These are phyloP conservation scores for Colletotrichum karsti DNA, from an alignment of 2,329 filamentous ascomycete species.

Conservation along the genomic window DNA sequence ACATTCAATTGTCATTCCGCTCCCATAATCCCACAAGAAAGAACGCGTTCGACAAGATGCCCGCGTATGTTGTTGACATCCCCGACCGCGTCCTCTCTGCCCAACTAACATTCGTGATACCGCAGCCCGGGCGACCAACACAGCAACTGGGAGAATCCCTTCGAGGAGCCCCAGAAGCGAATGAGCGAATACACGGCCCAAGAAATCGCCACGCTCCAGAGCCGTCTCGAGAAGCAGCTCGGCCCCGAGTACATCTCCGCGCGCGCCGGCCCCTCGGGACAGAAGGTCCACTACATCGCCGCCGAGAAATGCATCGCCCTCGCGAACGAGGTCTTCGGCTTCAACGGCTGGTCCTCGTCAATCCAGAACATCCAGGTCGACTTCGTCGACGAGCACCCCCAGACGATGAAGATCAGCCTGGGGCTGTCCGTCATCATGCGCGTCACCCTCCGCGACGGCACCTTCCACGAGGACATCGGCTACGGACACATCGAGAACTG, in stretches of 20 bases:
- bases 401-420: slow-evolving; percentile 81
- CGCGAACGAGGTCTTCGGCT: slow-evolving; percentile 94
- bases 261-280: slow-evolving; percentile 81
- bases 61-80: slow-evolving; percentile 48
- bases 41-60: slow-evolving; percentile 42
- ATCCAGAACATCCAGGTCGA: slow-evolving; percentile 95
- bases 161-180: slow-evolving; percentile 74
- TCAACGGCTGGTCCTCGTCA: slow-evolving; percentile 97
- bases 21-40: not conserved
- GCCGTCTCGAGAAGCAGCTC: slow-evolving; percentile 88
- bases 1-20: no score
- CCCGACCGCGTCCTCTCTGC: not conserved
- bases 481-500: slow-evolving; percentile 97
- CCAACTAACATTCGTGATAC: slow-evolving; percentile 17
- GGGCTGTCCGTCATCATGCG: slow-evolving; percentile 91
- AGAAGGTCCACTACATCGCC: slow-evolving; percentile 92
- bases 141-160: slow-evolving; percentile 75
- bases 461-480: slow-evolving; percentile 97
- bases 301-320: slow-evolving; percentile 96
- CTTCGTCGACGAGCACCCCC: slow-evolving; percentile 87
- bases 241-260: slow-evolving; percentile 96
- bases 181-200: slow-evolving; percentile 87
- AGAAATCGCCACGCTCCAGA: slow-evolving; percentile 88
- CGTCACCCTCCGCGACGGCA: slow-evolving; percentile 89
- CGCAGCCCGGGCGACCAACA: slow-evolving; percentile 76